Evolutionary conservation across 805 yeast species (phyloP), one percentile per base, ranked within the genome.

Genomic region (Helenozyma rhizophorensis): DNA sequence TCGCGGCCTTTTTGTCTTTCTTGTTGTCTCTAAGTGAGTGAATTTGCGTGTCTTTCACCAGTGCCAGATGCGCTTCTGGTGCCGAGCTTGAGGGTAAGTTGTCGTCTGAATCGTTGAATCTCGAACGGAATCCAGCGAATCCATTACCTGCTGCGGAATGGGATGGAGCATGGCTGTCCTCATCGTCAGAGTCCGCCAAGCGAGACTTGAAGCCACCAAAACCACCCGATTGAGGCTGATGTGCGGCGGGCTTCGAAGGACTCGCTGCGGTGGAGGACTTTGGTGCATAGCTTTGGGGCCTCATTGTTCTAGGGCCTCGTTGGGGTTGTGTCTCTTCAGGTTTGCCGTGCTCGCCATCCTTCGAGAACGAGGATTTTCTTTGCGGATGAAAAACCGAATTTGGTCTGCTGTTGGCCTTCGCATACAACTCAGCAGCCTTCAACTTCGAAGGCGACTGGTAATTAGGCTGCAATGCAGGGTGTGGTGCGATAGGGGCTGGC

Each of bases 101-200:
- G 17, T 58, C 62, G 25, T 58, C 62, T 2, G 65, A 58, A 32
- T 56, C 58, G 9, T 36, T 40, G 36, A 54, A 50, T 22, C 62
- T 45, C 6, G 63, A 55, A 27, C 40, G 39, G 38, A 53, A 58
- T 9, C 46, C 44, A 9, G 36, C 43, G 38, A 53, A 58, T 9
- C 46, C 44, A 9, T 36, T 45, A 22, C 28, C 28, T 4, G 23
- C 19, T 6, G 19, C 19, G 7, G 8, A 17, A 5, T 8, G 7
- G 19, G 19, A 17, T n/a, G n/a, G 21, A 11, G 31, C 27, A 27
- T 22, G 17, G 10, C 33, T 30, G 14, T 35, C 54, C 30, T 79
- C 85, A 10, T 80, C 78, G 47, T 79, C 84, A 3, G 83, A 77
- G 49, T 80, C 87, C 4, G 63, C 65, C 40, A 78, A 72, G 45